phyloP scores from a whole-genome alignment of 2,329 filamentous ascomycete genomes.

The Verticillium nonalfalfae region DNA sequence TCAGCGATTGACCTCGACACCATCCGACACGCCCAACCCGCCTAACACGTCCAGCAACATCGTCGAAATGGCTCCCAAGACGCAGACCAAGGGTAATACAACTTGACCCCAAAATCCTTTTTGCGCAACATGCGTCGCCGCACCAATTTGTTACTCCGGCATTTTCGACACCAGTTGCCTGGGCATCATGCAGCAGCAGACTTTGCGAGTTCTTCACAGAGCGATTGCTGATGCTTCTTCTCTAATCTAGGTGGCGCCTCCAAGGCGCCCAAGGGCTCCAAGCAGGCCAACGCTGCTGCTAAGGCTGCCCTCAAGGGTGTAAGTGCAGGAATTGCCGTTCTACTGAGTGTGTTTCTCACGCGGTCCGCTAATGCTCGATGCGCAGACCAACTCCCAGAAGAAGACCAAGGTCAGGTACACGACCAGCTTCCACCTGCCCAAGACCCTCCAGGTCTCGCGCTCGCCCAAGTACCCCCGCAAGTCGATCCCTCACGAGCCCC shows the following conservation, averaged over 20 bases:
- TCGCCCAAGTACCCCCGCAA: conserved; percentile 95
- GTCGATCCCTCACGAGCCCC: conserved; percentile 81
- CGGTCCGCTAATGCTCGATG: background rate
- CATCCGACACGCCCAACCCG: conserved; percentile 12
- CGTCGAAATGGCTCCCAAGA: conserved; percentile 31
- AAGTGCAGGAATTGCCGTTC: conserved; percentile 39
- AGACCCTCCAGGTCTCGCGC: conserved; percentile 89
- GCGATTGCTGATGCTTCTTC: conserved; percentile 65
- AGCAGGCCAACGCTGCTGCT: conserved; percentile 89
- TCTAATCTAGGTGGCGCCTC: conserved; percentile 46
- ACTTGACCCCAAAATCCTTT: background rate
- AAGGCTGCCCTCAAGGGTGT: conserved; percentile 96
- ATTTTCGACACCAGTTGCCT: conserved; percentile 1
- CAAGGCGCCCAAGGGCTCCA: conserved; percentile 55
- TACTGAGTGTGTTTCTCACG: background rate
- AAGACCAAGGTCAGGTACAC: conserved; percentile 85
- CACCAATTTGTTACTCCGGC: conserved; percentile 6
- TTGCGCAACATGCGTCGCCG: background rate
- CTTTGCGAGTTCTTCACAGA: conserved; percentile 68
- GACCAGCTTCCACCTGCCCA: conserved; percentile 96
- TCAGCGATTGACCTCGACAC: conserved; percentile 1
- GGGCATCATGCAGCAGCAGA: conserved; percentile 65
- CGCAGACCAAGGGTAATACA: conserved; percentile 30
- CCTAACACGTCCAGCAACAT: conserved; percentile 9
- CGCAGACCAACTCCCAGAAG: conserved; percentile 62